Evolutionary conservation across 78 protist genomes (phyloP), one percentile per base, ranked within the genome.

Genomic region (Mantamonas sphyraenae): DNA sequence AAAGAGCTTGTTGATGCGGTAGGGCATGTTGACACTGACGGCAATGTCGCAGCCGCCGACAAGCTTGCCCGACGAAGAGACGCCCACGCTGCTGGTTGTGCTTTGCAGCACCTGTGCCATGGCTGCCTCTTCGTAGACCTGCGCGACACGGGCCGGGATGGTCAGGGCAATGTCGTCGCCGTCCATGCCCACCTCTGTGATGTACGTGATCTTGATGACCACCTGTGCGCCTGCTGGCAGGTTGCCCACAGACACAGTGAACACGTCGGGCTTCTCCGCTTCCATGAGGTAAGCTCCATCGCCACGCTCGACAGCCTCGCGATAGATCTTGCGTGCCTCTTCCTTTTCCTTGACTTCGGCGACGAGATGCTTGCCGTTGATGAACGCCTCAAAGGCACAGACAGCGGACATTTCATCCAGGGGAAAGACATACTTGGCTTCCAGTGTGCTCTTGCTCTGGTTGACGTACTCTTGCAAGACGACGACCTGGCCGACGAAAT

Each of bases 341-440:
- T 85, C 84, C 71, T 87, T 93, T 24, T 84, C 92, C 68, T 90
- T 84, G 9, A 83, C 86, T 9, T 73, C 76, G 40, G 93, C 93
- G 30, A 71, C 71, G 0, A 92, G 37, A 40, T 76, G 73, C 50
- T 71, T 62, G 59, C 89, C 89, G 67, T 89, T 79, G 50, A 91
- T 67, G 43, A 38, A 72, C 10, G 92, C 90, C 39, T 76, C 79
- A n/a, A 92, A 92, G 8, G 76, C 90, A 53, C 92, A 89, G 22
- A 92, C 93, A 5, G 96, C 96, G 1, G 89, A 73, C 65, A 61
- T 74, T 19, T 76, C 89, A 33, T 88, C 85, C 39, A 92, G 63
- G 8, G 96, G 93, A 57, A 92, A 92, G 26, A 73, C 79, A 53
- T 79, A 92, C 16, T 50, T 70, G 19, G 90, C 80, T 42, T 89